Base-by-base conservation (phyloP, 2,329 filamentous ascomycete genomes). In the Phyllosticta paracitricarpa region DNA sequence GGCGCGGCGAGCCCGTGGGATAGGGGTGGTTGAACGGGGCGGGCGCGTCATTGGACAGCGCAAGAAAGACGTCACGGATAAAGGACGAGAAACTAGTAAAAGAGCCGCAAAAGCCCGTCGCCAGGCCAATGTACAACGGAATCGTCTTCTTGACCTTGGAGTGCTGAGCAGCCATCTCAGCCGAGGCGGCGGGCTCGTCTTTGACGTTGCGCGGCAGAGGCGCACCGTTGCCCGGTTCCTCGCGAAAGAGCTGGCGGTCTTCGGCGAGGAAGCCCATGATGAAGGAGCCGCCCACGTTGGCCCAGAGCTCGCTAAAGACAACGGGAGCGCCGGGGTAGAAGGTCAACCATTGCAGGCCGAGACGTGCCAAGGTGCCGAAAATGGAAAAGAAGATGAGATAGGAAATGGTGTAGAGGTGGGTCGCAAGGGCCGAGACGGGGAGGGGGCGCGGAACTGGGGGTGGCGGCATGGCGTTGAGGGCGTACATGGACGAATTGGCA, bases 11-110 rank as follows among this genome's bases (percentile, higher is more conserved):
- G 3, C 66, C 59, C 1, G 72, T 60, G 14, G 67, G 63, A 14
- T 67, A 71, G 2, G 74, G 63, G 65, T 79, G 71, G 59, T 72
- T 68, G 66, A 78, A 74, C 0, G 84, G 81, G 1, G 79, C 76
- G 0, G 82, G 78, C 10, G 95, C 75, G 65, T 88, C 82, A 70
- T 96, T 94, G 3, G 89, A 86, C 19, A 95, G 75, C 0, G 89
- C 87, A 24, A 96, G 81, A 70, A 95, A 96, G 14, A 81, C 75
- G 68, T 96, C 92, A 6, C 89, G 82, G 55, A 92, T 86, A 70
- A 96, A 95, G 22, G 87, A 85, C 0, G 91, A 96, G 74, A 96
- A 96, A 9, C 88, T 92, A 0, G 92, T 97, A 69, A 94, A 89
- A 66, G 89, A 92, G 64, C 93, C 90, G 68, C 91, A 96, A 73